Conservation (phyloP, 31 red algal genomes). For the Porphyra umbilicalis region DNA sequence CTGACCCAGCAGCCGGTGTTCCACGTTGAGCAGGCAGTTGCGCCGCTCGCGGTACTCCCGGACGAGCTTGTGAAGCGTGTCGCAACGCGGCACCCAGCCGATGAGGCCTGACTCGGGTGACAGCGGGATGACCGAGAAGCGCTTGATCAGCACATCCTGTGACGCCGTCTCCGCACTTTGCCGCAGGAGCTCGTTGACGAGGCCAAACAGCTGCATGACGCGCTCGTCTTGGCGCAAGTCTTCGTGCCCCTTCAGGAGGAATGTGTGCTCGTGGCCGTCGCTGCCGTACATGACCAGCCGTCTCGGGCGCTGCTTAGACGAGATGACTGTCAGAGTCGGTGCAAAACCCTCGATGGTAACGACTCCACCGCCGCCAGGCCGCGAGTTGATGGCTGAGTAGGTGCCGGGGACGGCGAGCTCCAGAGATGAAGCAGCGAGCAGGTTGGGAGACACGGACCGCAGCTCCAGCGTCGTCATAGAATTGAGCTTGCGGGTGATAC, state of each 20-base stretch:
- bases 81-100: constrained; percentile 91
- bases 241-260: constrained; percentile 98
- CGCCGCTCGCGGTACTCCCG: constrained; percentile 86
- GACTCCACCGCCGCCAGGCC: constrained; percentile 21
- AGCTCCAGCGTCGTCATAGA: constrained; percentile 57
- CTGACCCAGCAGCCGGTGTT: constrained; percentile 82
- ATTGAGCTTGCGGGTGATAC: constrained; percentile 60
- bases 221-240: constrained; percentile 97
- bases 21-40: constrained; percentile 86
- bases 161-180: constrained; percentile 31
- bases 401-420: constrained; percentile 86
- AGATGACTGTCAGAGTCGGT: constrained; percentile 63
- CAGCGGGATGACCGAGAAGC: constrained; percentile 80
- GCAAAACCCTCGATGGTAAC: constrained; percentile 74
- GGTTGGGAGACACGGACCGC: constrained; percentile 56
- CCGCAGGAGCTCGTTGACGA: constrained; percentile 87
- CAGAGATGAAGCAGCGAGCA: constrained; percentile 48
- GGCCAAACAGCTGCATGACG: constrained; percentile 91
- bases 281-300: constrained; percentile 76
- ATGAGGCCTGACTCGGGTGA: constrained; percentile 81
- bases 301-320: constrained; percentile 89
- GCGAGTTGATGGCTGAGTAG: constrained; percentile 28
- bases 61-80: constrained; percentile 87
- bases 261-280: constrained; percentile 86
- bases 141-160: constrained; percentile 45